Base-by-base conservation (phyloP, 768 basidiomycete genomes). In the Tulasnella sp. region DNA sequence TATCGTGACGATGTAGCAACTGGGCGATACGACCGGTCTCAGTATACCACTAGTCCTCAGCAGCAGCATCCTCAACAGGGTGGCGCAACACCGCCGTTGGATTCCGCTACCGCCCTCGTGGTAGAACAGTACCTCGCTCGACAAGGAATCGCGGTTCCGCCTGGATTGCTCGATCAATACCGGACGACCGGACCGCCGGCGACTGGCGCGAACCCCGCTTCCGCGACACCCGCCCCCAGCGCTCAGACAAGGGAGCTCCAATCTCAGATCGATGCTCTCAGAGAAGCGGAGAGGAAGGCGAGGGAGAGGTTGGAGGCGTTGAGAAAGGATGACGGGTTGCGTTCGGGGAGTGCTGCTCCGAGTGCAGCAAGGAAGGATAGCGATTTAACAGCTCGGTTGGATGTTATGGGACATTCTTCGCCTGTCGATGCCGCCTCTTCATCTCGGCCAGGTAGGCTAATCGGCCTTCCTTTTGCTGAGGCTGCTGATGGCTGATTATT, bases 241-340 rank as follows among this genome's bases (percentile, higher is more conserved):
- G 54, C 54, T n/a, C 74, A 75, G 31, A 67, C 74, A 25, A 39
- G 54, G 38, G 72, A 74, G 52, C 74, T 75, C 12, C 74, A 75
- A n/a, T 37, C 58, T 39, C 25, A 75, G 34, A 75, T 75, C 34
- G 74, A 75, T 12, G 49, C n/a, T 11, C 67, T 75, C 3, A 64
- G 58, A 19, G 74, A 75, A 39, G 34, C 49, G 64, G 74, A 75
- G 42, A 3, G 74, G 22, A n/a, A 39, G 19, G 74, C 74, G 38
- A 71, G 74, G 37, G 52, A 64, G 74, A 64, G 74, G 37, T 34
- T 75, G 36, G 67, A 75, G 4, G 67, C 74, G 19, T 37, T 75
- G n/a, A 36, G 74, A n/a, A 64, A 45, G 19, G 74, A 75, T n/a
- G 54, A 67, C 54, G 38, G 37, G 14, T 36, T 37, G 22, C 36